phyloP scores from a whole-genome alignment of 441 rosid genomes.

The Biscutella laevigata region DNA sequence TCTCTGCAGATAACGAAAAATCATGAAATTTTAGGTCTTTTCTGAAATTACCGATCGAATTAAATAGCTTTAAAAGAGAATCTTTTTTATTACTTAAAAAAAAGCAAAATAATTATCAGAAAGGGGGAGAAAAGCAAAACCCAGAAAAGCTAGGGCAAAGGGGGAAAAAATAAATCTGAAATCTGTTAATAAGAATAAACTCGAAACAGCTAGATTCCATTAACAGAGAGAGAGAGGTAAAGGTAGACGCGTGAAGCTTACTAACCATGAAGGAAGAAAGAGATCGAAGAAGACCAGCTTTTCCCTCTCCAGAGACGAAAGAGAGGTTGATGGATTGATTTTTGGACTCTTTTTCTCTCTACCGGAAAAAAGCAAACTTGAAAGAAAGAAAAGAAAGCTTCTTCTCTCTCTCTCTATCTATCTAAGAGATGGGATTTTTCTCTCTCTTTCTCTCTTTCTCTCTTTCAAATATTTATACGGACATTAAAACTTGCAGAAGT shows the following conservation, averaged over 20 bases:
- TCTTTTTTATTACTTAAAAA: constrained; percentile 34
- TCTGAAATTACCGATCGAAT: constrained; percentile 34
- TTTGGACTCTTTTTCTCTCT: constrained; percentile 36
- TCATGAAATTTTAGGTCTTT: constrained; percentile 21
- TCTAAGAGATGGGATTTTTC: constrained; percentile 19
- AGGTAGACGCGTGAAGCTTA: constrained; percentile 38
- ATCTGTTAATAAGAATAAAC: constrained; percentile 7
- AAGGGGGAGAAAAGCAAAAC: constrained; percentile 13
- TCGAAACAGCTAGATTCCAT: constrained; percentile 37
- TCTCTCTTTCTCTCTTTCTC: too few species aligned
- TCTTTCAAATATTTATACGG: constrained; percentile 22
- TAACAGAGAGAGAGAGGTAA: constrained; percentile 30
- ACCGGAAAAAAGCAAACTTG: constrained; percentile 25
- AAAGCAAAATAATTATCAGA: constrained; percentile 26
- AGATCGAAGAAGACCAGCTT: constrained; percentile 34
- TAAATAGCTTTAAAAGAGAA: constrained; percentile 28
- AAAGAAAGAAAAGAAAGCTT: constrained; percentile 15
- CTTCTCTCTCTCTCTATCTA: constrained; percentile 13
- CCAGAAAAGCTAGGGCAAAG: constrained; percentile 21
- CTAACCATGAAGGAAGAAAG: constrained; percentile 32
- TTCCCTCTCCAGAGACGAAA: constrained; percentile 21
- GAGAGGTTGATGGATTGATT: constrained; percentile 23
- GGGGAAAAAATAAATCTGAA: background rate
- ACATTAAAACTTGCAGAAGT: constrained; percentile 49
- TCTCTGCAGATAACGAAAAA: constrained; percentile 23